Percentiles rank a stretch among this genome's conserved stretches.
These are phyloP conservation scores for Perilla frutescens DNA, from an alignment of 257 asterid species.

Conservation along the genomic window DNA sequence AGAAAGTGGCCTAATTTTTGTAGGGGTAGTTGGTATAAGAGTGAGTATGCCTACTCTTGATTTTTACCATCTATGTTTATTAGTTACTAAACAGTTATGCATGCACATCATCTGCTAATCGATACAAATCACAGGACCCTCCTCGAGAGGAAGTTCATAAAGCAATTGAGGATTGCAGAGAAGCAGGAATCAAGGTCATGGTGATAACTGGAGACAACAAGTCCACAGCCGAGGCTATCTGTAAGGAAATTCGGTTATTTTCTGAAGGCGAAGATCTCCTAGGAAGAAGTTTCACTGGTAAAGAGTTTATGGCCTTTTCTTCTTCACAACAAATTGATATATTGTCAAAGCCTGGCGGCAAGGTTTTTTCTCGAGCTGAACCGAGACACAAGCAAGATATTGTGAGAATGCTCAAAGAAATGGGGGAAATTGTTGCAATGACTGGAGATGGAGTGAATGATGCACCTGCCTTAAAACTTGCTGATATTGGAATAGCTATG, in stretches of 20 bases:
- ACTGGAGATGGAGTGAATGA: conserved; percentile 98
- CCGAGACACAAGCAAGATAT: conserved; percentile 94
- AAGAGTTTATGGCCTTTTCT: conserved; percentile 82
- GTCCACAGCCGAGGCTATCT: conserved; percentile 93
- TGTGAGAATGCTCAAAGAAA: conserved; percentile 81
- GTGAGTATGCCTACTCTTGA: conserved; percentile 46
- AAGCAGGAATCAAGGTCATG: conserved; percentile 86
- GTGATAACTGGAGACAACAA: conserved; percentile 97
- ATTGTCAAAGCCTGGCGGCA: conserved; percentile 73
- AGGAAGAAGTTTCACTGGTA: conserved; percentile 75
- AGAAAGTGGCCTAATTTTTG: conserved; percentile 77
- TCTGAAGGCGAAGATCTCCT: conserved; percentile 57
- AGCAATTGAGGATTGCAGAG: conserved; percentile 79
- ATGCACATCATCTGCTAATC: not conserved
- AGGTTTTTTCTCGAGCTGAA: conserved; percentile 88
- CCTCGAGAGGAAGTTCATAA: conserved; percentile 85
- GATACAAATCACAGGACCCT: conserved; percentile 70
- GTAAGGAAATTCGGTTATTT: conserved; percentile 74
- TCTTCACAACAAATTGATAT: conserved; percentile 60
- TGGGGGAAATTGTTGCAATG: conserved; percentile 93
- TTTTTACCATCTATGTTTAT: not conserved
- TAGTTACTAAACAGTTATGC: not conserved
- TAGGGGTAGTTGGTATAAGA: conserved; percentile 87
- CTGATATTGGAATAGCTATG: conserved; percentile 96
- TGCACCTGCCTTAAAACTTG: conserved; percentile 94